Conservation (phyloP, 2,329 filamentous ascomycete genomes). For the Scedosporium dehoogii region DNA sequence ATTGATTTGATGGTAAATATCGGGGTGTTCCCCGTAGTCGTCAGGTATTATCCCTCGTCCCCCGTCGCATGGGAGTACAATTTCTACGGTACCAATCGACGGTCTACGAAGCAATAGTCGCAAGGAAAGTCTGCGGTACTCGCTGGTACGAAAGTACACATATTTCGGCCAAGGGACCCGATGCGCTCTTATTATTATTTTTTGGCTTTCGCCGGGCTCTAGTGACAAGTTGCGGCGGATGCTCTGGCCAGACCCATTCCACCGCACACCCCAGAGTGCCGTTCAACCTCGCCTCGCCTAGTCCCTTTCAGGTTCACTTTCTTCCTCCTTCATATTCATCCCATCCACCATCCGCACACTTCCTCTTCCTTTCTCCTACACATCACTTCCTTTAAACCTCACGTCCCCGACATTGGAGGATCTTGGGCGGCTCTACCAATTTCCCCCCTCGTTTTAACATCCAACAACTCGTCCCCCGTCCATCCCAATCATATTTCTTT, state of each 20-base stretch:
- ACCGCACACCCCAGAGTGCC: constrained; percentile 1
- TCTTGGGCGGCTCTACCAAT: not conserved
- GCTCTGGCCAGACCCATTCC: not conserved
- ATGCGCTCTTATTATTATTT: not conserved
- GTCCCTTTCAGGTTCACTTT: constrained; percentile 12
- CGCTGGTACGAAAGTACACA: constrained; percentile 3
- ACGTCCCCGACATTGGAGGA: not conserved
- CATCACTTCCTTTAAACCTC: constrained; percentile 12
- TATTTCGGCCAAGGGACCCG: constrained; percentile 4
- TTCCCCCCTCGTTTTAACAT: not conserved
- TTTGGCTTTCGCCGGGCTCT: constrained; percentile 6
- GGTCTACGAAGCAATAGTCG: not conserved
- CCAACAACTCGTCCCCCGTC: not conserved
- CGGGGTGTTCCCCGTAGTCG: not conserved
- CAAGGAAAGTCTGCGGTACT: not conserved
- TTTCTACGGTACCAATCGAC: too few relatives aligned
- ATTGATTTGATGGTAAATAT: not conserved
- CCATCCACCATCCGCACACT: constrained; percentile 8
- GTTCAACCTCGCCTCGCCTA: constrained; percentile 9
- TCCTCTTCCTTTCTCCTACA: constrained; percentile 10
- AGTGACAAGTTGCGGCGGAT: constrained; percentile 3
- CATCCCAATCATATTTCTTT: not conserved
- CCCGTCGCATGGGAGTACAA: too few relatives aligned
- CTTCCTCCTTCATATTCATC: constrained; percentile 10
- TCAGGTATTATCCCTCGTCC: not conserved